Evolutionary conservation across 805 yeast genomes (phyloP).

Genomic region (Saccharomycopsis malanga): DNA sequence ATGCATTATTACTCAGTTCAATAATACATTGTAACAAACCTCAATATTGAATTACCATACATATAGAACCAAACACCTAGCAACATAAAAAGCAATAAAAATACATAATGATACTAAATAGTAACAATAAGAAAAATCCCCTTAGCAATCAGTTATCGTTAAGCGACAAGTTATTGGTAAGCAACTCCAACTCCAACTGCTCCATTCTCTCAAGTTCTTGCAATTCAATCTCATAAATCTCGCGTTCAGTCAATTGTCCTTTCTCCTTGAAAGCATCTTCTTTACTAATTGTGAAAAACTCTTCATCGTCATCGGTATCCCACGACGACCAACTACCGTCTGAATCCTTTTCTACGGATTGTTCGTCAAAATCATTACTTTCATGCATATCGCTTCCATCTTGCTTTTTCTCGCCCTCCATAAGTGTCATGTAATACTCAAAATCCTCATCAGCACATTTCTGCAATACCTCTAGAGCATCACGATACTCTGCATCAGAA

Average conservation of each 20-base stretch:
- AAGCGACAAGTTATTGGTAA: conserved; percentile 24
- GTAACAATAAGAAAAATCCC: background rate
- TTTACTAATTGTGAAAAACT: background rate
- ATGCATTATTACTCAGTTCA: too few relatives aligned
- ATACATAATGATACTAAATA: background rate
- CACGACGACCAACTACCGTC: background rate
- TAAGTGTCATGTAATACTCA: background rate
- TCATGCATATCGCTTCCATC: conserved; percentile 4
- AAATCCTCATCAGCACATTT: conserved; percentile 7
- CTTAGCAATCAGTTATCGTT: conserved; percentile 1
- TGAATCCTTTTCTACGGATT: background rate
- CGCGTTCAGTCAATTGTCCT: background rate
- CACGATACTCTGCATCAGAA: conserved; percentile 4
- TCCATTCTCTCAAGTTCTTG: conserved; percentile 27
- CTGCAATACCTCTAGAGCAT: background rate
- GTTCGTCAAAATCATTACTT: background rate
- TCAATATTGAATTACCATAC: too few relatives aligned
- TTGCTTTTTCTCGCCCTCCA: background rate
- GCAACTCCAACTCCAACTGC: conserved; percentile 28
- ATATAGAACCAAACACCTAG: too few relatives aligned
- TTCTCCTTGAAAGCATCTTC: background rate
- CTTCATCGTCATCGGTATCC: background rate
- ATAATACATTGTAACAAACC: too few relatives aligned
- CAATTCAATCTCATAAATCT: conserved; percentile 23
- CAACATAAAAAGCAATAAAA: background rate